phyloP scores from a whole-genome alignment of 768 basidiomycete genomes.

The Serendipita sp. region DNA sequence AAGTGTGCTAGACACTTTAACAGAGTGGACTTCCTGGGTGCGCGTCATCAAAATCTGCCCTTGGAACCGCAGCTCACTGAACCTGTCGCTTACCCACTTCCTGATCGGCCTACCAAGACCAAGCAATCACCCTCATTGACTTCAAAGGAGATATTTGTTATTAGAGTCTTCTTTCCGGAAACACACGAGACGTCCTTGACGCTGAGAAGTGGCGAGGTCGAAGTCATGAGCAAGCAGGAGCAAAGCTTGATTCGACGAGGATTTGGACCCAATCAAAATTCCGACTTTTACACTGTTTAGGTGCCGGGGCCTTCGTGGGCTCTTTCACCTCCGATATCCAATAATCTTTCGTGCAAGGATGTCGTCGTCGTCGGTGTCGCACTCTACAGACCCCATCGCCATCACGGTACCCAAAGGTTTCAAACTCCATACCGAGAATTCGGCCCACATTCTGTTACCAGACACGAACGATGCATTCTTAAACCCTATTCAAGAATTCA shows the following conservation, averaged over 20 bases:
- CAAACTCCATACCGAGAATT: constrained; percentile 68
- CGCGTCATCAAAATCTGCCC: constrained; percentile 36
- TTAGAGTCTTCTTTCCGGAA: constrained; percentile 33
- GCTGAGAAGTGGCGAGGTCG: constrained; percentile 1
- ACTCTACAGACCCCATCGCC: background rate
- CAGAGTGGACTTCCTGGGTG: constrained; percentile 37
- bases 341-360: too few species aligned
- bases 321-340: too few species aligned
- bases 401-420: constrained; percentile 50
- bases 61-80: too few species aligned
- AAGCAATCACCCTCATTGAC: constrained; percentile 62
- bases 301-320: background rate
- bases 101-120: constrained; percentile 65
- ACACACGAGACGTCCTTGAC: background rate
- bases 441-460: constrained; percentile 62
- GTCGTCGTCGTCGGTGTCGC: background rate
- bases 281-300: background rate
- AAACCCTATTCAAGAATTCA: constrained; percentile 97
- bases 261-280: background rate
- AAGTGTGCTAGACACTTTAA: constrained; percentile 76
- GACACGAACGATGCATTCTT: constrained; percentile 73
- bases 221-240: background rate
- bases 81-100: constrained; percentile 55
- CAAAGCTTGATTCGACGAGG: background rate
- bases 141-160: constrained; percentile 43